Evolutionary conservation across 2,329 filamentous ascomycete genomes (phyloP).

Genomic region (Exophiala sideris): DNA sequence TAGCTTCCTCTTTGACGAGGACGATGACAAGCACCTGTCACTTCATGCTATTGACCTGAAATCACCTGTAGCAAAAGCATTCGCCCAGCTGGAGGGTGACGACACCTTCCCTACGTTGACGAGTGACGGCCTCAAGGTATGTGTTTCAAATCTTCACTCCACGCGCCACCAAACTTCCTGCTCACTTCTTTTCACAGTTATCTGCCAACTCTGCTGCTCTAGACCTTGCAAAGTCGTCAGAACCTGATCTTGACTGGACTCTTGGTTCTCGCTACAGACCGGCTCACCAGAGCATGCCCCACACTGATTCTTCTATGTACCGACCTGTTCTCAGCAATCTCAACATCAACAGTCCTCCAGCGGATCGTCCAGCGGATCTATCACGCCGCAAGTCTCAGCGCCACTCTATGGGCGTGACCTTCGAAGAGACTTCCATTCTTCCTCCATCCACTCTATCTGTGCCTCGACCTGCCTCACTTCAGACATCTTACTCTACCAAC

Average conservation of each 20-base stretch:
- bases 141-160: slow-evolving; percentile 3
- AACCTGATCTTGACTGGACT: slow-evolving; percentile 62
- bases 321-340: slow-evolving; percentile 36
- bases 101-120: slow-evolving; percentile 80
- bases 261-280: slow-evolving; percentile 67
- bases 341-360: slow-evolving; percentile 31
- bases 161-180: background rate
- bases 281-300: slow-evolving; percentile 57
- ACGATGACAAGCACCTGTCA: slow-evolving; percentile 61
- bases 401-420: slow-evolving; percentile 45
- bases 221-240: slow-evolving; percentile 71
- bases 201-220: slow-evolving; percentile 77
- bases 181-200: slow-evolving; percentile 53
- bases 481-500: slow-evolving; percentile 85
- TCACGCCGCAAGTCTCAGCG: slow-evolving; percentile 39
- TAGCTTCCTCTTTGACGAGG: slow-evolving; percentile 80
- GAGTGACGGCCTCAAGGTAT: slow-evolving; percentile 41
- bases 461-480: slow-evolving; percentile 51
- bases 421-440: slow-evolving; percentile 26
- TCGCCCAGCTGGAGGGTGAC: slow-evolving; percentile 68
- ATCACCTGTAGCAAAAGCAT: slow-evolving; percentile 65
- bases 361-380: slow-evolving; percentile 31
- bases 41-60: slow-evolving; percentile 31
- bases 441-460: slow-evolving; percentile 40
- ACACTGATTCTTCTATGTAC: slow-evolving; percentile 48